Evolutionary conservation across 768 basidiomycete species (phyloP), one percentile per base, ranked within the genome.

Genomic region (Russula earlei): DNA sequence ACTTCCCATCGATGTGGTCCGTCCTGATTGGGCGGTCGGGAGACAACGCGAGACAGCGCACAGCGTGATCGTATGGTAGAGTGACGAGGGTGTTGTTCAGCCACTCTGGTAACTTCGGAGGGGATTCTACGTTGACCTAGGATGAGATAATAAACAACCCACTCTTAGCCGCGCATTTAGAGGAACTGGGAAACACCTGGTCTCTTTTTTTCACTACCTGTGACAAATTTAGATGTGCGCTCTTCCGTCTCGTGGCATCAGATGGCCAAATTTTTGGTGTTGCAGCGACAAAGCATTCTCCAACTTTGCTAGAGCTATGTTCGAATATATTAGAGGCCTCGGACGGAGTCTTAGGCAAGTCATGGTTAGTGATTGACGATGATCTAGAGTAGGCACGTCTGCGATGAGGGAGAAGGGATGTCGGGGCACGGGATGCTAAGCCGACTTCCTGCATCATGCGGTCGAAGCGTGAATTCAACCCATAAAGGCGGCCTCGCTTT

Each of bases 391-490:
- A 63, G 9, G 66, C 61, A 38, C 72, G 70, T 27, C 63, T 67
- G 33, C 71, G 71, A 17, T 58, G 49, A 59, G 62, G 40, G 19
- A 27, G 12, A 8, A 41, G 29, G 22, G 42, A 7, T n/a, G 64
- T 48, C 24, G 61, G 31, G 20, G 62, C 45, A 22, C 45, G 34
- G 20, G 69, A 65, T 38, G 71, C 65, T n/a, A 69, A 59, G 52
- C 78, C 74, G 71, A 85, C 79, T 3, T 77, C 73, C 49, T 79
- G 74, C 29, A 87, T 69, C 85, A 88, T 87, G 42, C 73, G 73
- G 66, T 87, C 85, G 61, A 80, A 85, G 37, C 77, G 77, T 33
- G 74, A 66, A 61, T 87, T 87, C 47, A 82, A 68, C 8, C 76
- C 75, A 36, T 62, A 67, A n/a, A 68, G 70, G 62, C 71, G 78